Base-by-base conservation (phyloP, 805 yeast genomes). In the Priceomyces melissophilus region DNA sequence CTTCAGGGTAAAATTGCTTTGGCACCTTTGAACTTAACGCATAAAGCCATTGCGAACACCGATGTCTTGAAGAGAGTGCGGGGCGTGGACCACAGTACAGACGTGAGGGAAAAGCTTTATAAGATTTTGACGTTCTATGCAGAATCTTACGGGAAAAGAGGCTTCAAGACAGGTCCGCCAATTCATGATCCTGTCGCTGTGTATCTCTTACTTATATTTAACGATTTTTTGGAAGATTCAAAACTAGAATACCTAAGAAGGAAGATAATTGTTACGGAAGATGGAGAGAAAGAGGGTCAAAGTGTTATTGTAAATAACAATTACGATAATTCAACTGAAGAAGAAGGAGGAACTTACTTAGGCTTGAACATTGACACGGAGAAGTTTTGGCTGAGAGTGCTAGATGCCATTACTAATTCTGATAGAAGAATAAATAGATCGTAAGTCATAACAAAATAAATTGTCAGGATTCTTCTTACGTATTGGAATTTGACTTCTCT, bases 181-280 rank as follows among this genome's bases (percentile, higher is more conserved):
- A 71, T 86, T 1, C 95, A 87, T 60, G 96, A 87, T 58, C 91
- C 93, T 1, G 65, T 85, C 38, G 85, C 95, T 1, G 65, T 84
- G 9, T 76, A 75, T 39, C 79, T 79, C 0, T 52, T 86, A 29
- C 58, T 86, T 38, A 76, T 78, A 14, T 57, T 78, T 38, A 58
- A 67, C 38, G 54, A 54, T 10, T 42, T 37, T 3, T 37, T 41
- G 10, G 52, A 47, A 10, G 26, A 45, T 3, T 42, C 46, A 4
- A 55, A 49, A 20, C 63, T 57, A 41, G 49, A 55, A 39, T 63
- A 52, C 41, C 40, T 57, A 4, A 57, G 56, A 39, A 52, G 63
- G 25, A 42, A 46, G 20, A 38, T 69, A 16, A 32, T 41, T 2
- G 66, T 68, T 7, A 44, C 54, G 7, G 39, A 38, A 2, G 56